Base-by-base conservation (phyloP, 352 stramenopile species). In the Phytophthora nicotianae region DNA sequence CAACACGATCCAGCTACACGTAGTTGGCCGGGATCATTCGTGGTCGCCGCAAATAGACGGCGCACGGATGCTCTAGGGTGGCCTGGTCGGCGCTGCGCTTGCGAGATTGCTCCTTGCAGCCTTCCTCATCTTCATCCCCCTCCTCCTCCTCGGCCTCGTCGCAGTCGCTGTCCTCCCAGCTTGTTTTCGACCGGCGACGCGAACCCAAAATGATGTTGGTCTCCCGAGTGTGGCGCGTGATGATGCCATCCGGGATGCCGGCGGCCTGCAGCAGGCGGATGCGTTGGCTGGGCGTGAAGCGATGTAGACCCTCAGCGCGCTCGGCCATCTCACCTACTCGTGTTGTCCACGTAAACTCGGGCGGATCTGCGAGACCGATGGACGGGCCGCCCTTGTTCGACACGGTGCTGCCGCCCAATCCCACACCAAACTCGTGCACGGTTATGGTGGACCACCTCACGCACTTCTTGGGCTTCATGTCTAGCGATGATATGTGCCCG, bases 11-110 rank as follows among this genome's bases (percentile, higher is more conserved):
- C 5, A 49, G 27, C 48, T 74, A 83, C 42, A 77, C 71, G 64
- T 89, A 89, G 65, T 89, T 88, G 62, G 75, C 62, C 35, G 80
- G 80, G 62, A 89, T 89, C 75, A 89, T 89, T 38, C 77, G 75
- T 26, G 80, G 80, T 53, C 80, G 66, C 45, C 77, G 70, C 45
- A 83, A 66, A 65, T 77, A 81, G 29, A 72, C 55, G 21, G 75
- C 74, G 45, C 77, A 81, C 29, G 76, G 64, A 38, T 71, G 72
- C 60, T 81, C 72, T 33, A 86, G 70, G 51, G 68, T 63, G 21
- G 71, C 65, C 27, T 84, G 62, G 13, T 82, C 70, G 37, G 77
- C 68, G 51, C 68, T 83, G 38, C 77, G 74, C 60, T 88, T 89
- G 54, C 66, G 50, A 19, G 17, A 24, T 1, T 29, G 16, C 35